Percentiles rank a stretch among this genome's conserved stretches.
Conservation (phyloP, 495 filamentous ascomycete species). For the Usnea hakonensis region DNA sequence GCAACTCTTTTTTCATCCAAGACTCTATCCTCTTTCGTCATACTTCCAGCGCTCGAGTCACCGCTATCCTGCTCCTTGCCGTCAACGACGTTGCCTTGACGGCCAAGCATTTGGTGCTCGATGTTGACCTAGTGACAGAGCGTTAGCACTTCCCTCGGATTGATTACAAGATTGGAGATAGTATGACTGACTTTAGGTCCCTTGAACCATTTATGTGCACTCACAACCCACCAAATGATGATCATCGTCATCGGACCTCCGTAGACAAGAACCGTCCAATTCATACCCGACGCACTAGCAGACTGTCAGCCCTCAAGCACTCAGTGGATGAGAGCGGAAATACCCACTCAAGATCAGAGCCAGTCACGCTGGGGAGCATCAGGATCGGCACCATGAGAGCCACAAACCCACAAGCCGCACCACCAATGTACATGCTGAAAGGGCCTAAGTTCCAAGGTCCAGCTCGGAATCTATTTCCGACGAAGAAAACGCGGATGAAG, state of each 20-base stretch:
- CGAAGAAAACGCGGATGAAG: conserved; percentile 66
- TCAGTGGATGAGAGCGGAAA: not conserved
- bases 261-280: conserved; percentile 71
- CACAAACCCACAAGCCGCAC: conserved; percentile 53
- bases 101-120: conserved; percentile 24
- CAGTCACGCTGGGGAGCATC: conserved; percentile 56
- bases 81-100: conserved; percentile 16
- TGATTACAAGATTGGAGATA: not conserved
- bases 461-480: conserved; percentile 58
- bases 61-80: conserved; percentile 14
- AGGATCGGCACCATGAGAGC: conserved; percentile 67
- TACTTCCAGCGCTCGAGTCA: conserved; percentile 19
- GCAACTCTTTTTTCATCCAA: conserved; percentile 10
- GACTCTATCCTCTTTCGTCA: conserved; percentile 4
- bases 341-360: conserved; percentile 47
- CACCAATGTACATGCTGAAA: conserved; percentile 55
- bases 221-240: conserved; percentile 61
- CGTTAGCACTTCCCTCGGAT: not conserved
- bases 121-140: conserved; percentile 20
- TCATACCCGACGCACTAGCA: conserved; percentile 43
- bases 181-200: conserved; percentile 50
- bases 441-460: conserved; percentile 71
- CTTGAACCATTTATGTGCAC: conserved; percentile 68
- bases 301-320: conserved; percentile 9
- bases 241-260: conserved; percentile 59